A percentile compares a stretch with the other conserved stretches of the same genome.
Conservation (phyloP, 192 early-diverging fungal genomes). For the Chytriomyces confervae region DNA sequence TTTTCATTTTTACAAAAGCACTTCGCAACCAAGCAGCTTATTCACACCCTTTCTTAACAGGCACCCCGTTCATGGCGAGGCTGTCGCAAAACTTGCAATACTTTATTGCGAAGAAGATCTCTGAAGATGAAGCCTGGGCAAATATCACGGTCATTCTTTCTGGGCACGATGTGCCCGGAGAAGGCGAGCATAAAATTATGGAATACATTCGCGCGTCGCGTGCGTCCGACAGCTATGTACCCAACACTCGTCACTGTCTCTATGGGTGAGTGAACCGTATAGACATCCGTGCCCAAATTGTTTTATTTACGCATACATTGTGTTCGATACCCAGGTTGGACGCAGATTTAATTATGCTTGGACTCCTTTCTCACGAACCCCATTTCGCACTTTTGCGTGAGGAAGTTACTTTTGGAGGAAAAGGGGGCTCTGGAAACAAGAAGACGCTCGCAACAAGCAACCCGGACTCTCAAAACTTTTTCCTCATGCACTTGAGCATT, state of each 20-base stretch:
- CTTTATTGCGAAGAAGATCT: conserved; percentile 85
- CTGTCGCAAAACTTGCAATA: conserved; percentile 87
- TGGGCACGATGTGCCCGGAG: conserved; percentile 95
- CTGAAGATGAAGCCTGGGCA: conserved; percentile 86
- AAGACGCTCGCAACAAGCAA: conserved; percentile 69
- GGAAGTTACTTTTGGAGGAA: conserved; percentile 83
- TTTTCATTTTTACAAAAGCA: background rate
- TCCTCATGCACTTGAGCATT: conserved; percentile 71
- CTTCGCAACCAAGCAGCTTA: background rate
- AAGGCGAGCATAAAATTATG: conserved; percentile 99
- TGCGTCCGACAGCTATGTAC: conserved; percentile 76
- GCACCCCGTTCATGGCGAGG: conserved; percentile 94
- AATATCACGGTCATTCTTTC: conserved; percentile 86
- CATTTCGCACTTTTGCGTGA: conserved; percentile 96
- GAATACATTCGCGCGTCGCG: conserved; percentile 88
- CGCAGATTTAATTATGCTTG: conserved; percentile 98
- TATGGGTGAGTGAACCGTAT: conserved; percentile 66
- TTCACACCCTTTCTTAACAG: conserved; percentile 38
- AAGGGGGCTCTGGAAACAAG: conserved; percentile 45
- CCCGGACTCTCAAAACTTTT: conserved; percentile 66
- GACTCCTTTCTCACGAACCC: conserved; percentile 94
- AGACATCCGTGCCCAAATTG: background rate
- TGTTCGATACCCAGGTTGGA: conserved; percentile 61
- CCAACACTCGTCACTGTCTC: conserved; percentile 93
- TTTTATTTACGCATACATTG: background rate